Percentiles rank a stretch among this genome's conserved stretches.
Conservation (phyloP, 805 yeast genomes). For the Candida maris region DNA sequence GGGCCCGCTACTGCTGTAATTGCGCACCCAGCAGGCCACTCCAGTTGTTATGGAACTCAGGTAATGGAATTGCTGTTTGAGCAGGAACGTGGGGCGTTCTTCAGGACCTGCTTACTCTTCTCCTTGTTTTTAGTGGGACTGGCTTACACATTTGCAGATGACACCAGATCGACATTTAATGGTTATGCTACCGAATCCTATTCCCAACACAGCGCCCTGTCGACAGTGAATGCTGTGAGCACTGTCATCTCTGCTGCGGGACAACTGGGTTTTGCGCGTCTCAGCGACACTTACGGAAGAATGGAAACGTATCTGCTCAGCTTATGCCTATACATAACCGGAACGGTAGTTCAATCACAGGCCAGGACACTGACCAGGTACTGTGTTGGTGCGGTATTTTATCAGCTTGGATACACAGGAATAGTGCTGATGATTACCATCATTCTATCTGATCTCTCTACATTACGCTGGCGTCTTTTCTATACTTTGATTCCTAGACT, state of each 20-base stretch:
- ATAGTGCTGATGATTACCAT: background rate
- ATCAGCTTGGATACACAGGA: background rate
- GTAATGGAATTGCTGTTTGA: background rate
- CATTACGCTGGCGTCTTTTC: background rate
- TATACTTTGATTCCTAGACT: background rate
- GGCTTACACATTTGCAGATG: background rate
- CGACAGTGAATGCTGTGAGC: background rate
- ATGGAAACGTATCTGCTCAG: background rate
- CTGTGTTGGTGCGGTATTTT: background rate
- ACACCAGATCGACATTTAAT: background rate
- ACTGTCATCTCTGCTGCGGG: background rate
- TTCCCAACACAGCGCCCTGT: background rate
- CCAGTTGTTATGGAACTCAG: background rate
- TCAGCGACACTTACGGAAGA: background rate
- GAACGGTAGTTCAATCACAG: background rate
- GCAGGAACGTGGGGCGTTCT: background rate
- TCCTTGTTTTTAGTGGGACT: background rate
- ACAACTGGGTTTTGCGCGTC: background rate
- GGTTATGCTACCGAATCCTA: background rate
- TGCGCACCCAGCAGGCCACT: too few relatives aligned
- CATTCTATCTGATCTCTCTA: background rate
- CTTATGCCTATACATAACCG: background rate
- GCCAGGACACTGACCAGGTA: background rate
- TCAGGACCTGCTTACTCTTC: background rate
- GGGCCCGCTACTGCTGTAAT: too few relatives aligned